These are phyloP conservation scores for Trichoderma cornu-damae DNA, from an alignment of 2,329 filamentous ascomycete species.

Conservation along the genomic window DNA sequence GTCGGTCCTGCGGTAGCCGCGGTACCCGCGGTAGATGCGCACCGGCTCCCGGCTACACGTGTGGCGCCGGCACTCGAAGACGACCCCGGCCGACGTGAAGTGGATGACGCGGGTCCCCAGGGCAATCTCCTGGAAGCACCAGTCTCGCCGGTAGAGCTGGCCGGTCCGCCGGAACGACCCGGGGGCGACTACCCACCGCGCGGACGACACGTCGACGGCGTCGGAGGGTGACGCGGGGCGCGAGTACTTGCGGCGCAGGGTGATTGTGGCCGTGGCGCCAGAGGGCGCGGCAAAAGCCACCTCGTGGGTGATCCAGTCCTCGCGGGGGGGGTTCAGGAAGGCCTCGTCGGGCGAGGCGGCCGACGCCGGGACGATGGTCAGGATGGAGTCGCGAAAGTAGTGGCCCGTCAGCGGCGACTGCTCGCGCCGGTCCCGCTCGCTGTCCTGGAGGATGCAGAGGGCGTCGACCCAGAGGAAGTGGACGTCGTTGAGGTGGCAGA, in stretches of 20 bases:
- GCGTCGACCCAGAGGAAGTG: constrained; percentile 8
- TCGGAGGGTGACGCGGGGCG: background rate
- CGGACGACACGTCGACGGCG: background rate
- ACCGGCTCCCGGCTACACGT: background rate
- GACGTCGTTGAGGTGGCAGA: background rate
- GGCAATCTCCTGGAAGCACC: constrained; percentile 5
- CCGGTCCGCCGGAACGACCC: background rate
- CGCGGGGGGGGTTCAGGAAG: background rate
- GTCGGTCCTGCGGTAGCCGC: background rate
- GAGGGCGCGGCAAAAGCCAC: constrained; percentile 1
- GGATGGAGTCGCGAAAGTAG: constrained; percentile 4
- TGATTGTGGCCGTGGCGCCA: background rate
- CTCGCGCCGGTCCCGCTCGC: background rate
- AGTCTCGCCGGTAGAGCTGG: constrained; percentile 2
- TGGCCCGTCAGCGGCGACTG: background rate
- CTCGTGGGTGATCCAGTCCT: constrained; percentile 6
- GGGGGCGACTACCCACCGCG: background rate
- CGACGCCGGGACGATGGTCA: constrained; percentile 5
- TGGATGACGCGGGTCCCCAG: background rate
- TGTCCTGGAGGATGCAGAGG: constrained; percentile 13
- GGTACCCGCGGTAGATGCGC: background rate
- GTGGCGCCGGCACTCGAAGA: background rate
- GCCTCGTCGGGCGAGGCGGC: background rate
- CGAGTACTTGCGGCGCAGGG: background rate
- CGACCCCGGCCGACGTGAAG: background rate